Percentiles rank a stretch among this genome's conserved stretches.
Conservation (phyloP, 805 yeast species). For the Wickerhamiella hasegawae region DNA sequence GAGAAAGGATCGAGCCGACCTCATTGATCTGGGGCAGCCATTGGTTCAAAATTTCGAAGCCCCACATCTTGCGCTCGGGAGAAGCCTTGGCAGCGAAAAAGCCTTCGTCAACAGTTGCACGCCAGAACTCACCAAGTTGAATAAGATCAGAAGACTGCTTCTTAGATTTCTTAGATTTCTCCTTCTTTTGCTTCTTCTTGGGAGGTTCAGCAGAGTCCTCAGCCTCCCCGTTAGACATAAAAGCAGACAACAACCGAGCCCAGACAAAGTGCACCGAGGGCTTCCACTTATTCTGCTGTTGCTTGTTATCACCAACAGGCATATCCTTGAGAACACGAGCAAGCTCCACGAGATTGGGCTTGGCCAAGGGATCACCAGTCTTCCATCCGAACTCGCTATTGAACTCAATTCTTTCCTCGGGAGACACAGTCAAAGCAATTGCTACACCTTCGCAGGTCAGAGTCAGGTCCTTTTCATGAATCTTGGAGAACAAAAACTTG, state of each 20-base stretch:
- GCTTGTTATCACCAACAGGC: conserved; percentile 23
- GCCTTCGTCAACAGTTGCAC: conserved; percentile 59
- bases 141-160: conserved; percentile 20
- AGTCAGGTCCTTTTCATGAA: conserved; percentile 39
- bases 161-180: conserved; percentile 10
- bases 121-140: conserved; percentile 57
- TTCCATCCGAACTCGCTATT: conserved; percentile 36
- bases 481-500: conserved; percentile 23
- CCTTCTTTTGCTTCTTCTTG: conserved; percentile 26
- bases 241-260: conserved; percentile 30
- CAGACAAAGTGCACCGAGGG: conserved; percentile 19
- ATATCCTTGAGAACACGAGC: conserved; percentile 39
- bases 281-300: conserved; percentile 8
- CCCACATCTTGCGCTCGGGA: conserved; percentile 74
- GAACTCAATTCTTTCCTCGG: conserved; percentile 7
- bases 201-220: conserved; percentile 15
- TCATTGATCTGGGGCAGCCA: conserved; percentile 23
- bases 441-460: conserved; percentile 71
- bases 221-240: conserved; percentile 4
- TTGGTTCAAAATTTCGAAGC: conserved; percentile 53
- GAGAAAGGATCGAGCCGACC: conserved; percentile 15
- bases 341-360: conserved; percentile 45
- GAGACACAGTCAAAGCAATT: conserved; percentile 40
- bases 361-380: conserved; percentile 53
- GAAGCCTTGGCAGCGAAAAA: conserved; percentile 65